These are phyloP conservation scores for Zymoseptoria passerinii DNA, from an alignment of 2,329 filamentous ascomycete species.

Conservation along the genomic window DNA sequence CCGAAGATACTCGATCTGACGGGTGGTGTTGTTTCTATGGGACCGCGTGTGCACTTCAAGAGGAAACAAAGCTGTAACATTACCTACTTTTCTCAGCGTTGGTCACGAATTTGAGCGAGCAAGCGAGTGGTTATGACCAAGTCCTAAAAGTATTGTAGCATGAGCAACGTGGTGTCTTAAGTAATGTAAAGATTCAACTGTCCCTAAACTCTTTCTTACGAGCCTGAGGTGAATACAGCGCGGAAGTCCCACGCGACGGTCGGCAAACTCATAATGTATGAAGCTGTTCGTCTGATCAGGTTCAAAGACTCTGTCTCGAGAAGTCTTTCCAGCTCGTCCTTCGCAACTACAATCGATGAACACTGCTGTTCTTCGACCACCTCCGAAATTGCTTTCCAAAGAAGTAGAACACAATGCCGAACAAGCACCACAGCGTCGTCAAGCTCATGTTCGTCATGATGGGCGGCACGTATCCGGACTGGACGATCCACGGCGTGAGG, in stretches of 20 bases:
- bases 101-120: conserved; percentile 4
- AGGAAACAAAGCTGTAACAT: conserved; percentile 6
- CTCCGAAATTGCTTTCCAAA: conserved; percentile 51
- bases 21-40: not conserved
- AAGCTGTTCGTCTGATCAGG: not conserved
- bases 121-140: conserved; percentile 2
- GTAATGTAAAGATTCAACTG: conserved; percentile 2
- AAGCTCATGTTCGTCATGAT: conserved; percentile 54
- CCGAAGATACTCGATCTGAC: not conserved
- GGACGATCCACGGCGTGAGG: conserved; percentile 40
- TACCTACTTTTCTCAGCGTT: not conserved
- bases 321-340: not conserved
- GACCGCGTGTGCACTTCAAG: not conserved
- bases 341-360: conserved; percentile 42
- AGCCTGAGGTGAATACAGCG: not conserved
- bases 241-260: not conserved
- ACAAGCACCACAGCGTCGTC: conserved; percentile 46
- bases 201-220: not conserved
- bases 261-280: not conserved
- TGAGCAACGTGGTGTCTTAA: conserved; percentile 2
- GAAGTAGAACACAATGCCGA: conserved; percentile 49
- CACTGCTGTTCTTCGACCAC: conserved; percentile 48
- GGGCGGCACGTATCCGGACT: conserved; percentile 45
- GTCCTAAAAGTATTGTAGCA: conserved; percentile 4
- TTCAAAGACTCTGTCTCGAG: not conserved